phyloP scores from a whole-genome alignment of 345 rosid species.

The Pistacia atlantica region DNA sequence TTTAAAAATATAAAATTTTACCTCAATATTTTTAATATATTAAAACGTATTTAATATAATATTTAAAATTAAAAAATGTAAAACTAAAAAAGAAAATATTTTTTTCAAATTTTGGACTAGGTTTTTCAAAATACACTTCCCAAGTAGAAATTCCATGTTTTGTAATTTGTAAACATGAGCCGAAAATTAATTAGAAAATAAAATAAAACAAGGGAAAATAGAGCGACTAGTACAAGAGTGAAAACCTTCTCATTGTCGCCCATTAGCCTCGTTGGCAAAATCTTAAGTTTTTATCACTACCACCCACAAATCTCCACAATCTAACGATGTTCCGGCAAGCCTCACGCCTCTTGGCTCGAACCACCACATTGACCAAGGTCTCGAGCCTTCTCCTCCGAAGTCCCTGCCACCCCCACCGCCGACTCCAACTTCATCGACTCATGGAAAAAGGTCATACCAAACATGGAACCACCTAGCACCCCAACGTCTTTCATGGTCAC shows the following conservation, averaged over 20 bases:
- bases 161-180: no score
- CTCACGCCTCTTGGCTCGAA: conserved; percentile 50
- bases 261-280: conserved; percentile 14
- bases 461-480: conserved; percentile 77
- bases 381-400: conserved; percentile 56
- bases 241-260: background rate
- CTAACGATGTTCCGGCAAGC: conserved; percentile 52
- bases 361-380: conserved; percentile 25
- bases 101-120: no score
- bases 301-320: background rate
- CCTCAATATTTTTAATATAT: no score
- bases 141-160: no score
- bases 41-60: no score
- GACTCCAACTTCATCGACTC: conserved; percentile 57
- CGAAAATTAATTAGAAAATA: no score
- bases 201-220: no score
- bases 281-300: background rate
- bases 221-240: background rate
- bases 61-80: no score
- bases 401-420: conserved; percentile 44
- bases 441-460: conserved; percentile 77
- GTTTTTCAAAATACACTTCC: no score
- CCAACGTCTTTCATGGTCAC: conserved; percentile 71
- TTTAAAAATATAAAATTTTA: no score
- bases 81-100: no score